Conservation (phyloP, 1,139 yeast genomes). For the Candida neerlandica region DNA sequence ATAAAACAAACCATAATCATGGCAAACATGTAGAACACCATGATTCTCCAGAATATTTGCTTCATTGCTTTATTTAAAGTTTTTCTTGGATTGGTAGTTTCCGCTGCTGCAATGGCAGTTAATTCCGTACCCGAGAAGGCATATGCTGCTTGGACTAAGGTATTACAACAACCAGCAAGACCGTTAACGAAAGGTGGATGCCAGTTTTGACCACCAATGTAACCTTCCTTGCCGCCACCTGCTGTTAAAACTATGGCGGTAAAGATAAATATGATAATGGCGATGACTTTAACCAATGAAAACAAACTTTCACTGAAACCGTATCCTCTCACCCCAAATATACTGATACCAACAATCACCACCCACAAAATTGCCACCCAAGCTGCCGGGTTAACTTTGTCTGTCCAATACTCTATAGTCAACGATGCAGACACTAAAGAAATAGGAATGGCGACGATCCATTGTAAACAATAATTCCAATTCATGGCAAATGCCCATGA, state of each 20-base stretch:
- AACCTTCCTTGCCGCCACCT: conserved; percentile 43
- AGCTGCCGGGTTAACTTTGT: conserved; percentile 38
- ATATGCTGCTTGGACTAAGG: conserved; percentile 46
- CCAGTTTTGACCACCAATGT: conserved; percentile 45
- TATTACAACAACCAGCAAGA: conserved; percentile 44
- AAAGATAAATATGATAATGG: conserved; percentile 43
- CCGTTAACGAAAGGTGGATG: conserved; percentile 46
- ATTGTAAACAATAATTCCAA: conserved; percentile 48
- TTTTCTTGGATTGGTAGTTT: conserved; percentile 41
- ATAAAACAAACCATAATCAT: conserved; percentile 42
- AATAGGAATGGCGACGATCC: conserved; percentile 34
- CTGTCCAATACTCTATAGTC: conserved; percentile 44
- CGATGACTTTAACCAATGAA: conserved; percentile 39
- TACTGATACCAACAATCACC: conserved; percentile 36
- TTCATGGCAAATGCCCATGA: conserved; percentile 47
- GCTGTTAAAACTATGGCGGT: conserved; percentile 42
- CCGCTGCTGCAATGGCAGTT: conserved; percentile 46
- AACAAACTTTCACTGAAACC: conserved; percentile 49
- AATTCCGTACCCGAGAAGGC: conserved; percentile 47
- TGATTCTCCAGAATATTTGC: conserved; percentile 49
- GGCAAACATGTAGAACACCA: conserved; percentile 42
- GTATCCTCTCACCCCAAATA: conserved; percentile 47
- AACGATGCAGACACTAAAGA: conserved; percentile 46
- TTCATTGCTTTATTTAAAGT: conserved; percentile 44
- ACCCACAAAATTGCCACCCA: conserved; percentile 44